A percentile compares a stretch with the other conserved stretches of the same genome.
Conservation (phyloP, 805 yeast genomes). For the Saturnispora galanensis region DNA sequence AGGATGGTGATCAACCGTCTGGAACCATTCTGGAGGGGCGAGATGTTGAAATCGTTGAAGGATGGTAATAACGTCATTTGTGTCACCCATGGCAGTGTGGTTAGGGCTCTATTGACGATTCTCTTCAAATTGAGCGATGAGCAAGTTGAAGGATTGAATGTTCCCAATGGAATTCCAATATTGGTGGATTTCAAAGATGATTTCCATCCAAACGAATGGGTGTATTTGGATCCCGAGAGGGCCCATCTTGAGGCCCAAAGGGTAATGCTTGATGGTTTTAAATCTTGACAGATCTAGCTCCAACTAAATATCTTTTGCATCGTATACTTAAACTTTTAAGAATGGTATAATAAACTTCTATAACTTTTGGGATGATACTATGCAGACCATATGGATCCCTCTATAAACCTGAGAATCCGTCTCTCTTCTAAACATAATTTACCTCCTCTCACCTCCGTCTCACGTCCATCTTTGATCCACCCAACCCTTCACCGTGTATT, state of each 20-base stretch:
- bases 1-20: constrained; percentile 61
- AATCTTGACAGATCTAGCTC: neutral
- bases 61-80: constrained; percentile 49
- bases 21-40: constrained; percentile 47
- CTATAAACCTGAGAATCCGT: too few species aligned
- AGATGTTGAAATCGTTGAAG: constrained; percentile 39
- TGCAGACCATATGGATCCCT: too few species aligned
- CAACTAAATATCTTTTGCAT: neutral
- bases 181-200: constrained; percentile 43
- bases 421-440: too few species aligned
- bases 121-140: constrained; percentile 56
- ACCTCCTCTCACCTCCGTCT: neutral
- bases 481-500: constrained; percentile 45
- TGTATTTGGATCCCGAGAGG: constrained; percentile 70
- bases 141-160: constrained; percentile 63
- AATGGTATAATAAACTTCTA: too few species aligned
- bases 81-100: constrained; percentile 78
- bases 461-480: constrained; percentile 34
- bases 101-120: constrained; percentile 64
- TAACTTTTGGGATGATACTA: too few species aligned
- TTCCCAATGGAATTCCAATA: constrained; percentile 79
- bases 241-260: constrained; percentile 73
- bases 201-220: constrained; percentile 33
- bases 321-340: neutral
- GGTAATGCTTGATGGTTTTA: constrained; percentile 63